phyloP scores from a whole-genome alignment of 129 eudicot species.

The Flaveria bidentis region DNA sequence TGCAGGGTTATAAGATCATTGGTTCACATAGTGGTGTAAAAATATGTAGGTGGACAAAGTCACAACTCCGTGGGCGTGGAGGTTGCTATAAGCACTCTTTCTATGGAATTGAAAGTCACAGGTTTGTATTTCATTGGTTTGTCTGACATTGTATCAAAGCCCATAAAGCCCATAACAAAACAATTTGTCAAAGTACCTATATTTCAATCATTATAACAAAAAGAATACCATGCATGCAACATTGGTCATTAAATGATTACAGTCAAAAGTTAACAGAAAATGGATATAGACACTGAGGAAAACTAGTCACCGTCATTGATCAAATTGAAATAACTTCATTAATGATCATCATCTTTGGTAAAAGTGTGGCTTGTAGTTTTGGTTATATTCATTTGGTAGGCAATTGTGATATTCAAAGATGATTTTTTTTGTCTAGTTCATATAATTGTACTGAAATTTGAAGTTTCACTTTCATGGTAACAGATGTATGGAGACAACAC shows the following conservation, averaged over 20 bases:
- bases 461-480: constrained; percentile 6
- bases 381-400: constrained; percentile 4
- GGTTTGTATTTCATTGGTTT: constrained; percentile 40
- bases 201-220: neutral
- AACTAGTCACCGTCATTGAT: neutral
- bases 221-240: constrained; percentile 4
- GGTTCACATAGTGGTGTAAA: constrained; percentile 99
- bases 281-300: neutral
- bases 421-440: neutral
- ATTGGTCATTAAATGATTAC: neutral
- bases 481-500: constrained; percentile 99
- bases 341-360: neutral
- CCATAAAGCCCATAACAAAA: neutral
- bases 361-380: neutral
- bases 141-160: neutral
- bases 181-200: neutral
- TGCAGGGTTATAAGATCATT: constrained; percentile 95
- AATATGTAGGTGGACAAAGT: constrained; percentile 94
- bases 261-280: neutral
- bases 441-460: neutral
- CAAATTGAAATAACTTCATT: neutral
- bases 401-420: constrained; percentile 2
- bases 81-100: constrained; percentile 98
- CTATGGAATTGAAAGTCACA: constrained; percentile 98
- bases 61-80: constrained; percentile 99